Evolutionary conservation across 2,329 filamentous ascomycete species (phyloP), one percentile per base, ranked within the genome.

Genomic region (Ophiostoma novo-ulmi): DNA sequence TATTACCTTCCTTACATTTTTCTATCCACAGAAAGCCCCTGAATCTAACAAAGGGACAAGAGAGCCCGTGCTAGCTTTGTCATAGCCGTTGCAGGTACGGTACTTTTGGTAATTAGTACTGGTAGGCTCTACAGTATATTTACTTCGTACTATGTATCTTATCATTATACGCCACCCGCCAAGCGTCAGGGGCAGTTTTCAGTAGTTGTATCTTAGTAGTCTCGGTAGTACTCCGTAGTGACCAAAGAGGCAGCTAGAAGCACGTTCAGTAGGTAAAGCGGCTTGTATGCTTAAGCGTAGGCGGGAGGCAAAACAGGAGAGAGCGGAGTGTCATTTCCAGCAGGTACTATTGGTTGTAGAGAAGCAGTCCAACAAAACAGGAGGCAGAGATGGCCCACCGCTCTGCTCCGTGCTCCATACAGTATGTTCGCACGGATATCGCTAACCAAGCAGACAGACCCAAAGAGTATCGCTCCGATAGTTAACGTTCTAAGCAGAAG

Each of bases 221-320:
- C 44, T 20, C 17, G 44, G 44, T 48, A 48, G 44, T 48, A 48
- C 44, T n/a, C 52, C n/a, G 52, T 58, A 26, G n/a, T 31, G 58
- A 63, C 58, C 26, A 63, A 63, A 63, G 26, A 63, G 58, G 58
- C 58, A 63, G 58, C 58, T 63, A 63, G 58, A 63, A 35, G 26
- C 55, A 61, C n/a, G 35, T 20, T 14, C 55, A 61, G 55, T 35
- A 17, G 7, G 22, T n/a, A 22, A 26, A 41, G 39, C 7, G 39
- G 10, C 14, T 5, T 10, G 39, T 44, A 44, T 10, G 22, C 52
- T 26, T 26, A 22, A 58, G n/a, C n/a, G 11, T 10, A 13, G 7
- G 11, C 13, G n/a, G n/a, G 31, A 35, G 26, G 52, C 22, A 58
- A 58, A 58, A 63, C 58, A 63, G 58, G 26, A 31, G 55, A 31